A percentile compares a stretch with the other conserved stretches of the same genome.
Evolutionary conservation across 2,329 filamentous ascomycete genomes (phyloP).

Genomic region (Colletotrichum chlorophyti): DNA sequence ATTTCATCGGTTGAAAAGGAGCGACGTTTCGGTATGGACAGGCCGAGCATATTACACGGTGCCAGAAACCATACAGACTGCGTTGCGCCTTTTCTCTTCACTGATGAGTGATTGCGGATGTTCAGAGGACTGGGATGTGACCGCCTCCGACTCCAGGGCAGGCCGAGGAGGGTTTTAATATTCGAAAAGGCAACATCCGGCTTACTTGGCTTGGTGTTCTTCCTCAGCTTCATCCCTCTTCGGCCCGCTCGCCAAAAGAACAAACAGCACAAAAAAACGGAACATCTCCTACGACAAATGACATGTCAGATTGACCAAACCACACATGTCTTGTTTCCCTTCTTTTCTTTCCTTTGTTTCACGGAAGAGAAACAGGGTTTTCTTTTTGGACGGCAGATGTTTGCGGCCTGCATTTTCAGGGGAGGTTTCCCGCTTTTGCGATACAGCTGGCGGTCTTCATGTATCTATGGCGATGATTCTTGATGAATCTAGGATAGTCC

Average conservation of each 20-base stretch:
- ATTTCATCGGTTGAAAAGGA: conserved; percentile 13
- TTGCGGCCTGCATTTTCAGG: conserved; percentile 27
- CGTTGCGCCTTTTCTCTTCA: conserved; percentile 16
- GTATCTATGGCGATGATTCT: conserved; percentile 28
- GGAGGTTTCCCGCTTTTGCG: conserved; percentile 32
- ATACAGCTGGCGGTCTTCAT: conserved; percentile 27
- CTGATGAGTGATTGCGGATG: conserved; percentile 16
- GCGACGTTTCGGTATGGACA: conserved; percentile 27
- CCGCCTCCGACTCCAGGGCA: conserved; percentile 26
- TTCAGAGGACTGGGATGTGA: conserved; percentile 17
- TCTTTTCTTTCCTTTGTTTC: conserved; percentile 24
- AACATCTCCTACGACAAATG: conserved; percentile 15
- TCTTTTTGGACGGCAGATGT: conserved; percentile 11
- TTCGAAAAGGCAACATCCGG: conserved; percentile 4
- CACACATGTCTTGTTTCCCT: conserved; percentile 35
- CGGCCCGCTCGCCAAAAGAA: not conserved
- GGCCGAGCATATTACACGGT: conserved; percentile 12
- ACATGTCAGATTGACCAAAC: conserved; percentile 29
- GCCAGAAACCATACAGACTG: conserved; percentile 23
- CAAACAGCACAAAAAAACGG: conserved; percentile 9
- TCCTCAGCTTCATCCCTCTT: not conserved
- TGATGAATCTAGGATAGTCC: conserved; percentile 32
- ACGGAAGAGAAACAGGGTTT: not conserved
- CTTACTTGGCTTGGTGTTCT: no score
- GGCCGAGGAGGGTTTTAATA: conserved; percentile 11